Conservation (phyloP, 1,139 yeast species). For the Zygosaccharomyces sapae region DNA sequence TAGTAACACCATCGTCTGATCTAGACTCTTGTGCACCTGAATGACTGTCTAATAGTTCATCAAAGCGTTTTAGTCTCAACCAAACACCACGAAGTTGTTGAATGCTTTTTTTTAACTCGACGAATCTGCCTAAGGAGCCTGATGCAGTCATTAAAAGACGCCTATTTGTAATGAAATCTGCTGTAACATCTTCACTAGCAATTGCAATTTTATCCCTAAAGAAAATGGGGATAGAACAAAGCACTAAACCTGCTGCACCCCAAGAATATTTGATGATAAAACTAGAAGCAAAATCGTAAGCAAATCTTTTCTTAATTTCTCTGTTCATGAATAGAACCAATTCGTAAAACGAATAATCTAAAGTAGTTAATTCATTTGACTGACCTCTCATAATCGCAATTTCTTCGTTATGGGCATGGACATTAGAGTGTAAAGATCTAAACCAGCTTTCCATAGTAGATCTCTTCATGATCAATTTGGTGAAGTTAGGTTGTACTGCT, state of each 20-base stretch:
- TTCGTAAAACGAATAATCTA: conserved; percentile 79
- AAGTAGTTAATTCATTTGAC: conserved; percentile 66
- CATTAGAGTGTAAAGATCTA: conserved; percentile 74
- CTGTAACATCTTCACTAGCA: conserved; percentile 57
- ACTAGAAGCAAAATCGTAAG: conserved; percentile 72
- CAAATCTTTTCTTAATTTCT: conserved; percentile 71
- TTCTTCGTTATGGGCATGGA: conserved; percentile 78
- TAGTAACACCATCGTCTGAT: conserved; percentile 25
- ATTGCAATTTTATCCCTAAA: conserved; percentile 43
- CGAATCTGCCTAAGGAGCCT: conserved; percentile 81
- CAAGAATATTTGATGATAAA: conserved; percentile 88
- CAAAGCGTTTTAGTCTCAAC: conserved; percentile 66
- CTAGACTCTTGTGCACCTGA: conserved; percentile 2
- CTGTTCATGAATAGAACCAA: conserved; percentile 73
- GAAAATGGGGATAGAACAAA: conserved; percentile 88
- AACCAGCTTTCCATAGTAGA: conserved; percentile 87
- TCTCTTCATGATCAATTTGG: conserved; percentile 70
- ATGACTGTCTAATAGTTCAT: conserved; percentile 58
- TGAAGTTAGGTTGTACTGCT: conserved; percentile 85
- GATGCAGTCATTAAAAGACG: conserved; percentile 80
- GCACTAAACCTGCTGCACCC: conserved; percentile 90
- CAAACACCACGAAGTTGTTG: conserved; percentile 86
- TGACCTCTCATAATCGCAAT: conserved; percentile 85
- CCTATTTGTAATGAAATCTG: conserved; percentile 85
- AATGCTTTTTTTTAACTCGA: conserved; percentile 78